Base-by-base conservation (phyloP, 345 rosid species). In the Bruguiera gymnorhiza region DNA sequence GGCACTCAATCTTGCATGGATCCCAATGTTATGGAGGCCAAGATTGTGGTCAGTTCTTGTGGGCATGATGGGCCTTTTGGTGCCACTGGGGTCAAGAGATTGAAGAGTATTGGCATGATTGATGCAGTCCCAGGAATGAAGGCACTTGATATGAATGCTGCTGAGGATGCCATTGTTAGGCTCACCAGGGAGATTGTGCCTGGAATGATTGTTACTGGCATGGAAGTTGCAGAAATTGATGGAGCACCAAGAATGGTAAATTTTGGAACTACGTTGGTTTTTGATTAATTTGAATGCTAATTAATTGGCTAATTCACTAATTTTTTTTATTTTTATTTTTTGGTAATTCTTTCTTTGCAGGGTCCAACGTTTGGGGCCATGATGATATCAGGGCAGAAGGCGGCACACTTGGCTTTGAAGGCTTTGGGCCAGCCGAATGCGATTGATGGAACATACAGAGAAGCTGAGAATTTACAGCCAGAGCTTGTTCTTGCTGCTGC, bases 1-100 rank as follows among this genome's bases (percentile, higher is more conserved):
- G 88, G 90, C 83, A 86, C 97, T 63, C 98, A 93, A 69, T 93
- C 97, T n/a, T 88, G 98, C 71, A 90, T 93, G 98, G 98, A 93
- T 83, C 97, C 97, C 0, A 93, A 93, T 61, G 90, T 93, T 16
- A 93, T 93, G 98, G 98, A 93, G 78, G 84, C 98, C 7, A 93
- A 90, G 89, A 80, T 93, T 13, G 97, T 90, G 20, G 97, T 93
- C n/a, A 93, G 97, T 75, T 93, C 98, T 0, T 90, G 98, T 51
- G 98, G 98, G 1, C 98, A 92, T 16, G 98, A 93, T 13, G 97
- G 98, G 26, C 98, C 96, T 0, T 88, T 93, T 26, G 97, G 98
- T 15, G 98, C 98, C 50, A 90, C 97, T 0, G 98, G 98, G 6
- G 97, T 90, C 4, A 72, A 72, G 75, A 65, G 75, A 50, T 48